Conservation (phyloP, 495 filamentous ascomycete species). For the Parmelia sp. region DNA sequence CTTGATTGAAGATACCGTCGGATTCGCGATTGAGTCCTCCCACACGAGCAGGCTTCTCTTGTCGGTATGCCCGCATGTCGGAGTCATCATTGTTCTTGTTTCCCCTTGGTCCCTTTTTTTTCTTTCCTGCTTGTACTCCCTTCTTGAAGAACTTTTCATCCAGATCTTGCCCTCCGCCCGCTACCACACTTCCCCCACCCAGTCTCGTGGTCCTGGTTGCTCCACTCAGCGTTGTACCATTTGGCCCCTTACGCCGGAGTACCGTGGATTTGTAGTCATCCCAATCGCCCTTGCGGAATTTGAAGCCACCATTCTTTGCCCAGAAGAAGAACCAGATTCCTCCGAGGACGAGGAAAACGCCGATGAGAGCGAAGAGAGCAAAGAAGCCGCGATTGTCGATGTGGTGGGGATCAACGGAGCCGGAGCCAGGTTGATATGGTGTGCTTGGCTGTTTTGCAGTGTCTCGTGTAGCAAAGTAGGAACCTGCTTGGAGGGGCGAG, state of each 20-base stretch:
- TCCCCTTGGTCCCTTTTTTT: conserved; percentile 36
- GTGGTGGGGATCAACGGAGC: conserved; percentile 53
- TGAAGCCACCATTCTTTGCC: conserved; percentile 91
- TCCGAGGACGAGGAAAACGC: conserved; percentile 65
- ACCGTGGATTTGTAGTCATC: conserved; percentile 98
- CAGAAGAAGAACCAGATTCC: conserved; percentile 98
- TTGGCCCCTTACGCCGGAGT: conserved; percentile 81
- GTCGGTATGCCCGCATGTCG: conserved; percentile 73
- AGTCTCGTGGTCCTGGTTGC: conserved; percentile 76
- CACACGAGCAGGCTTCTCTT: conserved; percentile 76
- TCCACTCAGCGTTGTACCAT: conserved; percentile 72
- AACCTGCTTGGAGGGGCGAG: conserved; percentile 19
- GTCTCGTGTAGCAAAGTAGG: conserved; percentile 18
- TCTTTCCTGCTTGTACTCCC: conserved; percentile 38
- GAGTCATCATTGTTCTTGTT: conserved; percentile 50
- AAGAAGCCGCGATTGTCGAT: conserved; percentile 84
- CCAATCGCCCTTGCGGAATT: conserved; percentile 81
- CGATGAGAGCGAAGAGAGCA: conserved; percentile 78
- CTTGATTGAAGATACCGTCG: conserved; percentile 68
- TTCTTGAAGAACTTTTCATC: conserved; percentile 37
- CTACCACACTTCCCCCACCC: conserved; percentile 70
- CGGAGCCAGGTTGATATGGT: conserved; percentile 37
- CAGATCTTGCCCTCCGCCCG: conserved; percentile 53
- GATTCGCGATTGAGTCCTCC: conserved; percentile 75
- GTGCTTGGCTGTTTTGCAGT: conserved; percentile 8